These are phyloP conservation scores for Elaeagnus macrophylla DNA, from an alignment of 306 rosid genomes.

Conservation along the genomic window DNA sequence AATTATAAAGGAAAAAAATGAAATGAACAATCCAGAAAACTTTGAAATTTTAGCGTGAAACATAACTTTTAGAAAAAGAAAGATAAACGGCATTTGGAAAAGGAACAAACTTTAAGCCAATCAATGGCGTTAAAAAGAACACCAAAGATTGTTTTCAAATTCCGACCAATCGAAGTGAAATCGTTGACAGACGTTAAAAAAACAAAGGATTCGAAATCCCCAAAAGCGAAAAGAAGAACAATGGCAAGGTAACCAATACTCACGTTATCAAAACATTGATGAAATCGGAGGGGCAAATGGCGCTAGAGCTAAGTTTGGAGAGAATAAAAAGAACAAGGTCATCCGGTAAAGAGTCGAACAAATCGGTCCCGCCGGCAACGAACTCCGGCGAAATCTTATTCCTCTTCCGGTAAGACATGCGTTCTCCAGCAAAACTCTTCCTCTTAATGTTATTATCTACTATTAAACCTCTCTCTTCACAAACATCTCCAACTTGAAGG, in stretches of 20 bases:
- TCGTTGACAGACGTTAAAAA: too few relatives aligned
- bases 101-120: not conserved
- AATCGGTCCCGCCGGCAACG: conserved; percentile 15
- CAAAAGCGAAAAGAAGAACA: not conserved
- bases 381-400: conserved; percentile 19
- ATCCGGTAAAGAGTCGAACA: conserved; percentile 62
- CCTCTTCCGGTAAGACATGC: conserved; percentile 30
- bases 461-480: conserved; percentile 10
- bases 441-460: conserved; percentile 18
- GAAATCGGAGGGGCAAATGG: conserved; percentile 62
- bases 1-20: not conserved
- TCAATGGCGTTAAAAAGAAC: not conserved
- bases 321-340: conserved; percentile 67
- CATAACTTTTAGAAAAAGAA: not conserved
- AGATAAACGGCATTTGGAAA: not conserved
- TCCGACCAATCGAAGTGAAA: too few relatives aligned
- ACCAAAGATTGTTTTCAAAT: not conserved
- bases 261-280: conserved; percentile 60
- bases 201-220: not conserved
- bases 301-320: conserved; percentile 49
- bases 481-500: conserved; percentile 21
- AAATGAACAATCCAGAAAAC: not conserved
- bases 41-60: not conserved
- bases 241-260: not conserved
- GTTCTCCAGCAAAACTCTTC: conserved; percentile 20